phyloP scores from a whole-genome alignment of 208 protist genomes.

The Acanthamoeba castellanii region DNA sequence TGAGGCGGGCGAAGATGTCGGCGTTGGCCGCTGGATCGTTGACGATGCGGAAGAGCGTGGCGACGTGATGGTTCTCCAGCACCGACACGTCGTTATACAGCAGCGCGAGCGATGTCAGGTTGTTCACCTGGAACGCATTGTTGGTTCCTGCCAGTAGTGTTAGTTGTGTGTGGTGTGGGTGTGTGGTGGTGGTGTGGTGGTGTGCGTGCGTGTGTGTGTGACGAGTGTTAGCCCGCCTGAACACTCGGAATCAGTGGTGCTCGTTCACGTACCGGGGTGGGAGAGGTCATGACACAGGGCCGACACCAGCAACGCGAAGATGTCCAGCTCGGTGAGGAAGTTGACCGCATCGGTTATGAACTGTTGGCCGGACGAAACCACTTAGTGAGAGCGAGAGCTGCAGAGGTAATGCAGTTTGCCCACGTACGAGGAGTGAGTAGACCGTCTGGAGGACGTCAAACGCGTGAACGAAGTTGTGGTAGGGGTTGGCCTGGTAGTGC shows the following conservation, averaged over 20 bases:
- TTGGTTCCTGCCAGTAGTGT: slow-evolving; percentile 86
- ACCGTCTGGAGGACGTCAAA: slow-evolving; percentile 84
- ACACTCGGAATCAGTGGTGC: no score
- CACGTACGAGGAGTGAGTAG: slow-evolving; percentile 68
- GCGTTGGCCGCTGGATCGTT: background rate
- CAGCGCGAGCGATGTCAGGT: slow-evolving; percentile 81
- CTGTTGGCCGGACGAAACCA: background rate
- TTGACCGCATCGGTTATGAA: background rate
- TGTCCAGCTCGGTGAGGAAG: slow-evolving; percentile 61
- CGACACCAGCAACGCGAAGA: slow-evolving; percentile 74
- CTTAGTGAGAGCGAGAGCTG: no score
- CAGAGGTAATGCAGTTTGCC: background rate
- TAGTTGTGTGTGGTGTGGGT: background rate
- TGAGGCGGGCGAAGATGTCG: slow-evolving; percentile 12
- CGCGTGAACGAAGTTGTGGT: slow-evolving; percentile 86
- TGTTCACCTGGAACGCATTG: slow-evolving; percentile 70
- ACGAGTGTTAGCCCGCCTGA: no score
- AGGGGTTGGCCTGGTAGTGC: slow-evolving; percentile 81
- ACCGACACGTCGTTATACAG: slow-evolving; percentile 96
- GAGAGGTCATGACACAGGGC: slow-evolving; percentile 78
- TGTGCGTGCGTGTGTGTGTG: background rate
- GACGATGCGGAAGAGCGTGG: slow-evolving; percentile 91
- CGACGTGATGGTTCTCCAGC: slow-evolving; percentile 96
- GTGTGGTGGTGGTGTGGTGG: background rate
- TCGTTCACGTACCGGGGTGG: slow-evolving; percentile 65